A percentile compares a stretch with the other conserved stretches of the same genome.
Evolutionary conservation across 495 filamentous ascomycete species (phyloP).

Genomic region (Chaetomium tenue): DNA sequence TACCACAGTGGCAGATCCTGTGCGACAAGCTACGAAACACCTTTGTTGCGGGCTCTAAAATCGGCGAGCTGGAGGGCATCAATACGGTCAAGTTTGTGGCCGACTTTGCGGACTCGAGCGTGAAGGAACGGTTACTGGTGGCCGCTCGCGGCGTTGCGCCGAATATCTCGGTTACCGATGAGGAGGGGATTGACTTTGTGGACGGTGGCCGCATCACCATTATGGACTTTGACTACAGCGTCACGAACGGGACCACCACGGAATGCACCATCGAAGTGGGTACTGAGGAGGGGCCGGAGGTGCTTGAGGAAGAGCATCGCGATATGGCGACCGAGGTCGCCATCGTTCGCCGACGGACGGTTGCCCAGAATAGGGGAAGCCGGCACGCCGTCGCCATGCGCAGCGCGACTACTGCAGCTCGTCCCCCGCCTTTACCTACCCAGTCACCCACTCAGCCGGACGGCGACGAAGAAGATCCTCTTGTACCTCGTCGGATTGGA

Average conservation of each 20-base stretch:
- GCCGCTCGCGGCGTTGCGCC: slow-evolving; percentile 74
- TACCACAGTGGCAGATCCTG: slow-evolving; percentile 69
- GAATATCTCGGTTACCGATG: slow-evolving; percentile 56
- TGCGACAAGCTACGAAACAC: slow-evolving; percentile 64
- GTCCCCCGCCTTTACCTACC: slow-evolving; percentile 27
- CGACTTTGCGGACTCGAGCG: slow-evolving; percentile 43
- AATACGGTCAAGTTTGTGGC: slow-evolving; percentile 64
- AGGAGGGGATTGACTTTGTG: slow-evolving; percentile 72
- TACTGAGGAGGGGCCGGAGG: slow-evolving; percentile 62
- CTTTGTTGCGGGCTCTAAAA: slow-evolving; percentile 58
- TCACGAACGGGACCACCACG: slow-evolving; percentile 52
- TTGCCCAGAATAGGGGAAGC: slow-evolving; percentile 53
- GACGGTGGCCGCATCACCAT: slow-evolving; percentile 78
- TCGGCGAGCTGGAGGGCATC: slow-evolving; percentile 56
- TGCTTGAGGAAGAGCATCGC: slow-evolving; percentile 69
- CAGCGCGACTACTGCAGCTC: slow-evolving; percentile 32
- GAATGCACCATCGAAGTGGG: slow-evolving; percentile 74
- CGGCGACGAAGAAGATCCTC: slow-evolving; percentile 43
- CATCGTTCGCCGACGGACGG: slow-evolving; percentile 72
- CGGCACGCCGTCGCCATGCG: slow-evolving; percentile 41
- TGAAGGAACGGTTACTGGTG: slow-evolving; percentile 64
- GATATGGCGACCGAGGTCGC: slow-evolving; percentile 81
- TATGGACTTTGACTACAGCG: slow-evolving; percentile 68
- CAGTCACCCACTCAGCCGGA: slow-evolving; percentile 28
- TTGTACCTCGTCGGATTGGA: slow-evolving; percentile 42